Evolutionary conservation across 2,329 filamentous ascomycete genomes (phyloP).

Genomic region (Drechslerella dactyloides): DNA sequence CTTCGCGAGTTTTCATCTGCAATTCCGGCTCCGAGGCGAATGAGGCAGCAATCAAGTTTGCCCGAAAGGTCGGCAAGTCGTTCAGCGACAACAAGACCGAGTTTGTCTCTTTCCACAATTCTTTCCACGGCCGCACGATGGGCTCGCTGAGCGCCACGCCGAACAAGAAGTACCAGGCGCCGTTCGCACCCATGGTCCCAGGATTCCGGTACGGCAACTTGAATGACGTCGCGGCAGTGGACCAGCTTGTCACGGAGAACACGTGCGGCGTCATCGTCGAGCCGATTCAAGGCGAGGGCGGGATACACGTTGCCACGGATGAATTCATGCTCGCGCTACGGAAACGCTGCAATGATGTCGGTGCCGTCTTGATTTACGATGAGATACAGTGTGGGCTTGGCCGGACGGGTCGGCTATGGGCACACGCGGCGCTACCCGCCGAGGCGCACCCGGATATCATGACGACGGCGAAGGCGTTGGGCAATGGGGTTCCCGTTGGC

Average conservation of each 20-base stretch:
- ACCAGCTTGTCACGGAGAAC: slow-evolving; percentile 76
- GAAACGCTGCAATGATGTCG: slow-evolving; percentile 80
- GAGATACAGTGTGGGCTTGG: slow-evolving; percentile 93
- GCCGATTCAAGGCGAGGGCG: slow-evolving; percentile 96
- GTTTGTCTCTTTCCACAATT: slow-evolving; percentile 86
- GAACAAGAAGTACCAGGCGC: slow-evolving; percentile 96
- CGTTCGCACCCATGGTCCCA: slow-evolving; percentile 93
- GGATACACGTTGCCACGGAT: slow-evolving; percentile 80
- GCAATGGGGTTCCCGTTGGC: slow-evolving; percentile 94
- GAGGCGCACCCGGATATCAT: slow-evolving; percentile 91
- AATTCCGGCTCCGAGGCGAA: slow-evolving; percentile 98
- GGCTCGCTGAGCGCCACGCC: slow-evolving; percentile 92
- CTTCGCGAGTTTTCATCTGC: slow-evolving; percentile 83
- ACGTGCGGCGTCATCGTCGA: slow-evolving; percentile 96
- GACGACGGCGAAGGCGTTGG: slow-evolving; percentile 92
- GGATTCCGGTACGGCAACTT: slow-evolving; percentile 86
- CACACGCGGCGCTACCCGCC: slow-evolving; percentile 74
- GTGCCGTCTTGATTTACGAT: slow-evolving; percentile 88
- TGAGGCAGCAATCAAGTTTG: slow-evolving; percentile 96
- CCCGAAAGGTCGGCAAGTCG: slow-evolving; percentile 84
- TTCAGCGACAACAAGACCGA: slow-evolving; percentile 72
- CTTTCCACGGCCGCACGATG: slow-evolving; percentile 97
- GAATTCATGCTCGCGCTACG: slow-evolving; percentile 87
- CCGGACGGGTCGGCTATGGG: slow-evolving; percentile 89
- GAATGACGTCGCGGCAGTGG: slow-evolving; percentile 78